Conservation (phyloP, 2,329 filamentous ascomycete species). For the Incumbomyces delicatus region DNA sequence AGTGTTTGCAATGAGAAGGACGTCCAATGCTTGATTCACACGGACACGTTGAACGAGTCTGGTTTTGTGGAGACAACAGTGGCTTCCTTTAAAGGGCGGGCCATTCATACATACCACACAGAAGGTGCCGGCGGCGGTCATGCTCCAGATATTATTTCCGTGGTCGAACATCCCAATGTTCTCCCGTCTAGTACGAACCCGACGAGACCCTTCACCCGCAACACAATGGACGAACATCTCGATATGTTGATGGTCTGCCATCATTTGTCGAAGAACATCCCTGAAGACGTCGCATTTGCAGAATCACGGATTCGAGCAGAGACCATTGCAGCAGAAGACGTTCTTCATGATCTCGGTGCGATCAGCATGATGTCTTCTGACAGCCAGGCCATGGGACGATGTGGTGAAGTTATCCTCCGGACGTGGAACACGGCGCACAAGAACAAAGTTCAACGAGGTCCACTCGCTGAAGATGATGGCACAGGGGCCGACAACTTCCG, state of each 20-base stretch:
- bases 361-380: slow-evolving; percentile 98
- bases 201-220: slow-evolving; percentile 78
- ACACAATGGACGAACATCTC: slow-evolving; percentile 90
- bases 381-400: slow-evolving; percentile 93
- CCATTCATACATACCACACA: slow-evolving; percentile 94
- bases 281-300: slow-evolving; percentile 91
- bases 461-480: slow-evolving; percentile 65
- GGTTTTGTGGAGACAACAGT: slow-evolving; percentile 94
- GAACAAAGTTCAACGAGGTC: slow-evolving; percentile 79
- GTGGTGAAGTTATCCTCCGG: slow-evolving; percentile 81
- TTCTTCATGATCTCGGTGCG: slow-evolving; percentile 85
- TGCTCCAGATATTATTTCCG: slow-evolving; percentile 89
- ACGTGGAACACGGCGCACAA: slow-evolving; percentile 98
- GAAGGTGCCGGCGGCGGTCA: slow-evolving; percentile 92
- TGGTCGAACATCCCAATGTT: slow-evolving; percentile 81
- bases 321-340: slow-evolving; percentile 93
- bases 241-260: slow-evolving; percentile 99
- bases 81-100: slow-evolving; percentile 70
- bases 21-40: slow-evolving; percentile 89
- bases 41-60: slow-evolving; percentile 90
- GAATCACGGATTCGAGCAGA: slow-evolving; percentile 90
- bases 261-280: slow-evolving; percentile 82
- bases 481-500: slow-evolving; percentile 80
- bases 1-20: slow-evolving; percentile 81
- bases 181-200: slow-evolving; percentile 87